Percentiles rank a stretch among this genome's conserved stretches.
phyloP scores from a whole-genome alignment of 176 grass and related monocot genomes.

The Hyparrhenia diplandra region DNA sequence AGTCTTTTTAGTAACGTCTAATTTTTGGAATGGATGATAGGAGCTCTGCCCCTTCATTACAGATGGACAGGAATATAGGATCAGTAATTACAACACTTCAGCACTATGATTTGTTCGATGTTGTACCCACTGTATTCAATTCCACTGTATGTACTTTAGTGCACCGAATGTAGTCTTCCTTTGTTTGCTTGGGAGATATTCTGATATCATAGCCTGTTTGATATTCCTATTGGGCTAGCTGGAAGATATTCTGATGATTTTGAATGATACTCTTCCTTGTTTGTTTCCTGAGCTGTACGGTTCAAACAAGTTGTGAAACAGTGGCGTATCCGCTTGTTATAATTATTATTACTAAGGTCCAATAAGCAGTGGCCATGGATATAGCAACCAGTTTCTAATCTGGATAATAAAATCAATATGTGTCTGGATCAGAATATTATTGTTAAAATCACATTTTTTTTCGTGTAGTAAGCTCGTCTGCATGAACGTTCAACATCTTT shows the following conservation, averaged over 20 bases:
- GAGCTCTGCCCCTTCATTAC: not conserved
- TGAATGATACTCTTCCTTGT: not conserved
- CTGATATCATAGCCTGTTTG: too few species aligned
- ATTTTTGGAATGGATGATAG: not conserved
- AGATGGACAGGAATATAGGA: not conserved
- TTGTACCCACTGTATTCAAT: constrained; percentile 19
- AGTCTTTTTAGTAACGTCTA: too few species aligned
- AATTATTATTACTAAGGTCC: not conserved
- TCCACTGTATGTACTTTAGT: not conserved
- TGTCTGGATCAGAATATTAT: not conserved
- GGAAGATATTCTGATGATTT: not conserved
- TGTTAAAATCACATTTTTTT: not conserved
- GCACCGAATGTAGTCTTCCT: not conserved
- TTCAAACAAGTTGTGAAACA: not conserved
- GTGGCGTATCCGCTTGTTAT: not conserved
- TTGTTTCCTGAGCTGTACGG: not conserved
- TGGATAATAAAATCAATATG: not conserved
- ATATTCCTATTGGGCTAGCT: not conserved
- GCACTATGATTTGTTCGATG: constrained; percentile 13
- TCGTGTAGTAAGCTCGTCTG: not conserved
- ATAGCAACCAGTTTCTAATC: not conserved
- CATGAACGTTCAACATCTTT: not conserved
- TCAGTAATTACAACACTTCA: not conserved
- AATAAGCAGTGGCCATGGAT: not conserved
- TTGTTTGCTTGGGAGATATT: not conserved